Base-by-base conservation (phyloP, 1,139 yeast species). In the Scheffersomyces cryptocercus region DNA sequence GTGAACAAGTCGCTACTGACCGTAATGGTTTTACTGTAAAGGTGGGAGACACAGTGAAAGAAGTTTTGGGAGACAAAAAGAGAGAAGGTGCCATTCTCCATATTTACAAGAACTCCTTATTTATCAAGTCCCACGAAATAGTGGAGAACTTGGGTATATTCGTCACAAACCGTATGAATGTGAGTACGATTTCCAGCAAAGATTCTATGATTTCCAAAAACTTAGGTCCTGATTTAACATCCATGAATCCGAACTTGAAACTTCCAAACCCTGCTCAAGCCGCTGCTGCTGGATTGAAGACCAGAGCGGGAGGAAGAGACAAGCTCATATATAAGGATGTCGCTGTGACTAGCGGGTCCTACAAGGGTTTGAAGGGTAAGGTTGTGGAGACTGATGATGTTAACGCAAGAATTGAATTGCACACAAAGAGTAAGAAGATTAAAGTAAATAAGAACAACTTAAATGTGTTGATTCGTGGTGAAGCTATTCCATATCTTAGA, bases 371-470 rank as follows among this genome's bases (percentile, higher is more conserved):
- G 54, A 84, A 86, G 73, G 99, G 99, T 61, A 87, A 88, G 53
- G 90, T 95, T 35, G 87, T 88, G 50, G 98, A 93, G 61, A 88
- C 96, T 11, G 95, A 90, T 54, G 99, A 95, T 49, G 85, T 85
- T 15, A 81, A 78, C 55, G 98, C 98, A 3, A 80, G 98, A 49
- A 87, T 93, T 38, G 99, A 93, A 67, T 77, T 93, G 52, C 98
- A 93, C 64, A 88, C 97, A 32, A 91, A 90, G 58, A 85, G 85
- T 58, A 95, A 93, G 64, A 88, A 85, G 48, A 83, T 91, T 50
- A 89, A 93, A 50, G 90, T 93, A 33, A 85, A 82, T 55, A 91
- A 91, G 60, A 78, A 80, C 33, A 87, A 83, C 60, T 76, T 93
- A 56, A 78, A 86, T 53, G 88, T 90, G 49, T 77, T 84, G 55